Percentiles rank a stretch among this genome's conserved stretches.
phyloP scores from a whole-genome alignment of 257 asterid genomes.

The Henckelia pumila region DNA sequence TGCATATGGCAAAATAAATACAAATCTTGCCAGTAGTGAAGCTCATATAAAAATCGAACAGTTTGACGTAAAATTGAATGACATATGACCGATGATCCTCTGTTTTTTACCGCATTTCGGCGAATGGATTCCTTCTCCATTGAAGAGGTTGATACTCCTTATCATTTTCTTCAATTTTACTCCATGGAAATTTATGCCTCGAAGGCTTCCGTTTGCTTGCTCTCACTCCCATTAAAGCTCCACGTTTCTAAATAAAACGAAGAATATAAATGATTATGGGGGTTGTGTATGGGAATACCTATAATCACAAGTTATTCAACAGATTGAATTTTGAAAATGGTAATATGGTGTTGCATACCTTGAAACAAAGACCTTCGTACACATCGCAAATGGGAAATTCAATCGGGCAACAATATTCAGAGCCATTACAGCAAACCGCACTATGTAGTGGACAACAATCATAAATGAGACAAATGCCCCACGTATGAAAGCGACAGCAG shows the following conservation, averaged over 20 bases:
- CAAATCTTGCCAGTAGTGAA: background rate
- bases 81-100: background rate
- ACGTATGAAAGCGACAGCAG: constrained; percentile 20
- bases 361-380: constrained; percentile 27
- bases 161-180: constrained; percentile 12
- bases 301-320: background rate
- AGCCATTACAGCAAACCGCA: constrained; percentile 29
- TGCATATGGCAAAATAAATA: background rate
- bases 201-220: constrained; percentile 27
- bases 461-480: constrained; percentile 17
- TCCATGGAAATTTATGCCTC: constrained; percentile 26
- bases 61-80: background rate
- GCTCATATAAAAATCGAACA: no score
- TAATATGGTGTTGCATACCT: constrained; percentile 8
- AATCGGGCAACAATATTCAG: constrained; percentile 30
- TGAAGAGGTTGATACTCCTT: background rate
- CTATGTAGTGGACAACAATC: constrained; percentile 22
- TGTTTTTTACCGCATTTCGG: background rate
- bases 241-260: constrained; percentile 18
- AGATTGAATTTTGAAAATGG: background rate
- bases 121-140: constrained; percentile 31
- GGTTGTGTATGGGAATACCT: background rate
- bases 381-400: constrained; percentile 35
- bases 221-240: constrained; percentile 26
- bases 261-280: background rate